These are phyloP conservation scores for Cryphonectria naterciae DNA, from an alignment of 2,329 filamentous ascomycete genomes.

Conservation along the genomic window DNA sequence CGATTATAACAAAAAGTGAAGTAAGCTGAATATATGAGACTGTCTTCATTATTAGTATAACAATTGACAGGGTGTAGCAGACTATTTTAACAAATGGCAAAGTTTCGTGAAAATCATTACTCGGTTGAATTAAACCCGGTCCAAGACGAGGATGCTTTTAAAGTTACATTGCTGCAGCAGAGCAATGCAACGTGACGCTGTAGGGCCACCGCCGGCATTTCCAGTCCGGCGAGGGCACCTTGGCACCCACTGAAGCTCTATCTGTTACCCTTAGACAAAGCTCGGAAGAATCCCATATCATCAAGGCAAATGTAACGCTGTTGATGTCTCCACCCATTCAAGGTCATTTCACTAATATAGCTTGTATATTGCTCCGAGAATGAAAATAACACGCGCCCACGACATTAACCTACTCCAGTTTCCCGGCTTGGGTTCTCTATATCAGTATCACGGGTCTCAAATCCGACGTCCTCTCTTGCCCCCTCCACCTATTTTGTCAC, in stretches of 20 bases:
- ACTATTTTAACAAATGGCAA: too few species aligned
- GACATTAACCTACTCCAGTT: not conserved
- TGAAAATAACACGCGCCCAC: not conserved
- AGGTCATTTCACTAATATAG: not conserved
- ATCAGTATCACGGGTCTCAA: not conserved
- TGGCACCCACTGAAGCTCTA: not conserved
- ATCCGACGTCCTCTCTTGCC: not conserved
- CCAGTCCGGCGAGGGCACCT: not conserved
- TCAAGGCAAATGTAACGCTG: not conserved
- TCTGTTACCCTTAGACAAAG: not conserved
- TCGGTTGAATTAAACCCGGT: not conserved
- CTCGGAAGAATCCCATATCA: not conserved
- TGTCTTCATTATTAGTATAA: too few species aligned
- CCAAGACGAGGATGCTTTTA: not conserved
- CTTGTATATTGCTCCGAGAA: not conserved
- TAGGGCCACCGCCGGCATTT: not conserved
- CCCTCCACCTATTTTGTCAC: not conserved
- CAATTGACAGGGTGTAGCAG: too few species aligned
- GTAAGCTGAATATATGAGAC: too few species aligned
- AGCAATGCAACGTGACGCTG: constrained; percentile 1
- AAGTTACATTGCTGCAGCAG: not conserved
- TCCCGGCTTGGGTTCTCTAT: not conserved
- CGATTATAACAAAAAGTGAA: too few species aligned
- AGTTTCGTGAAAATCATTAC: not conserved
- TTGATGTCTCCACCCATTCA: not conserved